Conservation (phyloP, 2,329 filamentous ascomycete species). For the Byssothecium circinans region DNA sequence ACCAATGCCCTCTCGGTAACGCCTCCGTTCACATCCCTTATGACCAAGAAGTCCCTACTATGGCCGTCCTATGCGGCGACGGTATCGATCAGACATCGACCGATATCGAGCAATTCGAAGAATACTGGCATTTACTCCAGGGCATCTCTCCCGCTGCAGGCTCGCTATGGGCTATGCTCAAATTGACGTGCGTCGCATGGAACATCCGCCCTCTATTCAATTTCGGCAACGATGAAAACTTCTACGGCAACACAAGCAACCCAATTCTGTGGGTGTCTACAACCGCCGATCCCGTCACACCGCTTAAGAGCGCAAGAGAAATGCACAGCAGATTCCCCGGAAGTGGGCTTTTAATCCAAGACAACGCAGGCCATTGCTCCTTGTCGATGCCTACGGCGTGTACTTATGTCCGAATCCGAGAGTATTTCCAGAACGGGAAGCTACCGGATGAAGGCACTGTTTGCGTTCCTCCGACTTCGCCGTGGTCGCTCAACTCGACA, state of each 20-base stretch:
- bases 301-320: conserved; percentile 49
- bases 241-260: conserved; percentile 49
- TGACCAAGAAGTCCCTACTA: conserved; percentile 15
- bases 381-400: conserved; percentile 34
- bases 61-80: conserved; percentile 47
- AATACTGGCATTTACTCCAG: conserved; percentile 39
- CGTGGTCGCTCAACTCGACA: conserved; percentile 26
- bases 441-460: conserved; percentile 51
- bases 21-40: conserved; percentile 9
- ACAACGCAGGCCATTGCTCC: conserved; percentile 51
- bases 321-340: conserved; percentile 48
- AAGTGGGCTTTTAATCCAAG: conserved; percentile 49
- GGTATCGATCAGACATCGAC: conserved; percentile 36
- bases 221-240: conserved; percentile 27
- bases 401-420: conserved; percentile 32
- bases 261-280: conserved; percentile 62
- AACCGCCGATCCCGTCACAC: conserved; percentile 62
- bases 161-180: conserved; percentile 43
- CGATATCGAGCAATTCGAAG: conserved; percentile 30
- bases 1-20: conserved; percentile 29
- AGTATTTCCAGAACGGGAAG: conserved; percentile 47
- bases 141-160: conserved; percentile 40
- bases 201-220: conserved; percentile 37
- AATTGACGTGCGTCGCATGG: conserved; percentile 45
- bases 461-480: conserved; percentile 49